phyloP scores from a whole-genome alignment of 2,329 filamentous ascomycete species.

The Apiospora sp. region DNA sequence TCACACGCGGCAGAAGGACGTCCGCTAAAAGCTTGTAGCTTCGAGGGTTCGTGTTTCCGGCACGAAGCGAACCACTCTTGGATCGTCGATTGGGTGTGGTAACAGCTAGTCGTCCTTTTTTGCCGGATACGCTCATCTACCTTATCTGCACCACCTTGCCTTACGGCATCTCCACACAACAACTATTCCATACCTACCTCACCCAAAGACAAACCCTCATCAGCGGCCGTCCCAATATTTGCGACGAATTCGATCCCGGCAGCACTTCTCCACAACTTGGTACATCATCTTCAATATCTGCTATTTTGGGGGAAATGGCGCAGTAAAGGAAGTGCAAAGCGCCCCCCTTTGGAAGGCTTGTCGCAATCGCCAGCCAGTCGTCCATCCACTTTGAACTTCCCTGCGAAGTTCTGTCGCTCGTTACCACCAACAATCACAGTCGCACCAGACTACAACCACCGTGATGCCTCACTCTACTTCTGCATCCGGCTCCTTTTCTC shows the following conservation, averaged over 20 bases:
- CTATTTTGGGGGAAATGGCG: slow-evolving; percentile 10
- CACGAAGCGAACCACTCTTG: neutral
- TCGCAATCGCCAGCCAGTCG: slow-evolving; percentile 17
- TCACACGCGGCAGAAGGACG: slow-evolving; percentile 1
- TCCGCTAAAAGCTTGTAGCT: slow-evolving; percentile 16
- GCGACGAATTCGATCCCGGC: neutral
- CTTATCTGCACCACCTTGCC: slow-evolving; percentile 12
- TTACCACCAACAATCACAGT: neutral
- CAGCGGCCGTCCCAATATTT: neutral
- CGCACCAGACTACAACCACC: slow-evolving; percentile 11
- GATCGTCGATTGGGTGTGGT: slow-evolving; percentile 7
- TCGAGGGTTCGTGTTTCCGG: slow-evolving; percentile 10
- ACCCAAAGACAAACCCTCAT: slow-evolving; percentile 6
- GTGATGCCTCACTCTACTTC: slow-evolving; percentile 44
- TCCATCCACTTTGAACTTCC: neutral
- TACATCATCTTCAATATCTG: neutral
- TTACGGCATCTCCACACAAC: slow-evolving; percentile 5
- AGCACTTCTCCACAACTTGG: neutral
- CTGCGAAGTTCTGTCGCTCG: slow-evolving; percentile 20
- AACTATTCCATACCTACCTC: neutral
- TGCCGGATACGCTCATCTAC: slow-evolving; percentile 9
- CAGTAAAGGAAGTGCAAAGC: slow-evolving; percentile 7
- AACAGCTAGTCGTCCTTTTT: neutral
- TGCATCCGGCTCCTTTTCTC: slow-evolving; percentile 41
- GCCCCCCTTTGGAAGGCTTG: slow-evolving; percentile 19